Evolutionary conservation across 768 basidiomycete genomes (phyloP), one percentile per base, ranked within the genome.

Genomic region (Cyclocybe cylindracea): DNA sequence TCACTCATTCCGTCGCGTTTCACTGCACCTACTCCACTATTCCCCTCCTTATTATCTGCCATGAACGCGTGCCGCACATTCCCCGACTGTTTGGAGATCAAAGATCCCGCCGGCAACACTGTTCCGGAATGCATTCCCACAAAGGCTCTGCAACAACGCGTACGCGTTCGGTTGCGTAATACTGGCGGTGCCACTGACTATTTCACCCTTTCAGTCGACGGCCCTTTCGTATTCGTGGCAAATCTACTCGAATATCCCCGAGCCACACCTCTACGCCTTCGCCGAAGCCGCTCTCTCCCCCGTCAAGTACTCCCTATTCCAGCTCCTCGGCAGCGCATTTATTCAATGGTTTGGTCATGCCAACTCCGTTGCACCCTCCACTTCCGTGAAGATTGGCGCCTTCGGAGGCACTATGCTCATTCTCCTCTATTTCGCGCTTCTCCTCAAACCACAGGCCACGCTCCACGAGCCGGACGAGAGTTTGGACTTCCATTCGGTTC

Each of bases 301-400:
- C 8, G 54, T 56, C 13, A 70, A 70, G 60, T 70, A 70, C 41
- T 60, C 67, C 13, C 34, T 64, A 11, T 68, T 70, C 50, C 58
- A 63, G 35, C 41, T 57, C 35, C 32, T 64, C 43, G 68, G 68
- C 44, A 55, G 48, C 46, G 31, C 55, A 5, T 40, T 64, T 29
- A 54, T 67, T 13, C 55, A 32, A 39, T 33, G 40, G 11, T 43
- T 45, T 46, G 53, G 57, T 33, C 31, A 32, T 37, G 32, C 55
- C 19, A 42, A 51, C 16, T 39, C 41, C 33, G 46, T 50, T 32
- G 32, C 54, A 10, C 34, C 38, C 31, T 33, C 43, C 19, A 48
- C 54, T 5, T 35, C 53, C 35, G 61, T 59, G 10, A 61, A 57
- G 50, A 53, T 61, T 43, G 66, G 66, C 14, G 61, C 60, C 5